Evolutionary conservation across 1,139 yeast species (phyloP).

Genomic region (Pichia sp.): DNA sequence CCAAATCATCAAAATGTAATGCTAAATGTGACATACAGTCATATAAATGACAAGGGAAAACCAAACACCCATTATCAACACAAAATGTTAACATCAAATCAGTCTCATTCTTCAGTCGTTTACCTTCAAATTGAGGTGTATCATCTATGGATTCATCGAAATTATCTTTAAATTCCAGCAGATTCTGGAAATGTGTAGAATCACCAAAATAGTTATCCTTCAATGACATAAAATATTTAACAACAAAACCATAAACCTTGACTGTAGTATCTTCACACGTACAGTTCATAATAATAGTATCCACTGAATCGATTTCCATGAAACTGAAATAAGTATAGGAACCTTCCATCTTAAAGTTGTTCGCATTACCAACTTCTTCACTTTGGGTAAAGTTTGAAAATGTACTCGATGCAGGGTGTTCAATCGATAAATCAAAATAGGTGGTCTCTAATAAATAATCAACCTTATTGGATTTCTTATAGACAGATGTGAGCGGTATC

Average conservation of each 20-base stretch:
- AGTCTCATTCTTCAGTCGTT: slow-evolving; percentile 56
- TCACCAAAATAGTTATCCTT: slow-evolving; percentile 93
- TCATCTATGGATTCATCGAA: slow-evolving; percentile 8
- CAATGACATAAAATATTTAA: slow-evolving; percentile 72
- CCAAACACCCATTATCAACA: slow-evolving; percentile 65
- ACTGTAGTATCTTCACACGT: slow-evolving; percentile 66
- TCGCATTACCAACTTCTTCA: slow-evolving; percentile 64
- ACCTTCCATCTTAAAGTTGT: slow-evolving; percentile 61
- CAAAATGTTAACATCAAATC: slow-evolving; percentile 74
- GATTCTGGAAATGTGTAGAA: slow-evolving; percentile 74
- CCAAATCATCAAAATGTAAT: slow-evolving; percentile 62
- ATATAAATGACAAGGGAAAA: slow-evolving; percentile 74
- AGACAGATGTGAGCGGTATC: slow-evolving; percentile 63
- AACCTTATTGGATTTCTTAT: slow-evolving; percentile 55
- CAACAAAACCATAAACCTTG: slow-evolving; percentile 74
- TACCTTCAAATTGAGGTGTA: slow-evolving; percentile 8
- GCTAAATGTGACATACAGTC: slow-evolving; percentile 59
- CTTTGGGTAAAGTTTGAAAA: slow-evolving; percentile 64
- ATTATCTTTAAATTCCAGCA: slow-evolving; percentile 62
- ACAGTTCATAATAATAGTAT: slow-evolving; percentile 65
- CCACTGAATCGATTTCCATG: slow-evolving; percentile 64
- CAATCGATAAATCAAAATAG: slow-evolving; percentile 57
- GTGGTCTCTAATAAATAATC: slow-evolving; percentile 57
- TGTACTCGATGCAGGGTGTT: slow-evolving; percentile 94
- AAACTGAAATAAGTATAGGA: slow-evolving; percentile 60